phyloP scores from a whole-genome alignment of 1,284 basidiomycete species.

The Tilletiaria anomala region DNA sequence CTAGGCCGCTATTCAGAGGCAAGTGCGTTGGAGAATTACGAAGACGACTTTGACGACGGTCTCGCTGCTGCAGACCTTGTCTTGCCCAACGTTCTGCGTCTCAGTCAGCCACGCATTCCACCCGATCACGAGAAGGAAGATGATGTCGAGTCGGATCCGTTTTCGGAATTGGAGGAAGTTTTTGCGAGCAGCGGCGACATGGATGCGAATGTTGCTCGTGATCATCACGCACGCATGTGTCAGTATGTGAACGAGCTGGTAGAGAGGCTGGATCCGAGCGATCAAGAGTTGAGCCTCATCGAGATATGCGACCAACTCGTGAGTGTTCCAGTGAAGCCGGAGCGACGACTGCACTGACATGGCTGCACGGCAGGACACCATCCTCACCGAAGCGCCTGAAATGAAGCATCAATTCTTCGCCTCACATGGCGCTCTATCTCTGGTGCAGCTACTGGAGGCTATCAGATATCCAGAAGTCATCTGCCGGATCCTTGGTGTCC shows the following conservation, averaged over 20 bases:
- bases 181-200: constrained; percentile 25
- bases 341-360: too few species aligned
- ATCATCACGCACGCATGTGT: constrained; percentile 55
- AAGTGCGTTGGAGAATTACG: too few species aligned
- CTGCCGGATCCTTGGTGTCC: constrained; percentile 67
- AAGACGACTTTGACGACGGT: constrained; percentile 29
- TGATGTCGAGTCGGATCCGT: constrained; percentile 23
- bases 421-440: constrained; percentile 83
- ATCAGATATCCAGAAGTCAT: constrained; percentile 65
- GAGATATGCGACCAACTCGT: constrained; percentile 76
- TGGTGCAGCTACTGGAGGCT: constrained; percentile 78
- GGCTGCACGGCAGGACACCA: too few species aligned
- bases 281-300: constrained; percentile 61
- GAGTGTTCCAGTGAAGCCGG: too few species aligned
- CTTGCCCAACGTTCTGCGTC: too few species aligned
- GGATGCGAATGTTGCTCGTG: constrained; percentile 29
- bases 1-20: constrained; percentile 23
- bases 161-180: constrained; percentile 28
- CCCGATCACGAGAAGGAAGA: constrained; percentile 22
- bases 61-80: too few species aligned
- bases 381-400: constrained; percentile 70
- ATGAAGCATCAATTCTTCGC: constrained; percentile 77
- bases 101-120: too few species aligned
- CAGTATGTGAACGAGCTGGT: constrained; percentile 67
- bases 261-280: constrained; percentile 65